Conservation (phyloP, 2,329 filamentous ascomycete species). For the Calonectria montana region DNA sequence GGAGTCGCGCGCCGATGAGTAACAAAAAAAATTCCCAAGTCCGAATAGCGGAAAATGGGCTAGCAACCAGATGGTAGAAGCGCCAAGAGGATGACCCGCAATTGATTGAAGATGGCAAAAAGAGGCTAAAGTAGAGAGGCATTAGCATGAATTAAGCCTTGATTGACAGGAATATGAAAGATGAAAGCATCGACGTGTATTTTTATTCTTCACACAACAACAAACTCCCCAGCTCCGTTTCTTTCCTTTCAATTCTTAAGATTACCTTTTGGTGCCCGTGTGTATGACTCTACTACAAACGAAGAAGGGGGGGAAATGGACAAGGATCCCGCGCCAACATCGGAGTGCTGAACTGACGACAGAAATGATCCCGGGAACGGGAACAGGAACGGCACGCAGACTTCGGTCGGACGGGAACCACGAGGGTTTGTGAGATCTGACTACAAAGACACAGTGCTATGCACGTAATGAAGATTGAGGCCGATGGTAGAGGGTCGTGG, state of each 20-base stretch:
- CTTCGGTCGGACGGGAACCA: constrained; percentile 14
- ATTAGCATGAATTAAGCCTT: background rate
- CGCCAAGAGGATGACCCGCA: constrained; percentile 5
- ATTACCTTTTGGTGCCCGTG: background rate
- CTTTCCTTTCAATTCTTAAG: background rate
- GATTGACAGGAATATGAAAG: too few relatives aligned
- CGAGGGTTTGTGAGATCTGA: background rate
- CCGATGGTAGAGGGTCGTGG: background rate
- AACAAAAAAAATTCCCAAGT: constrained; percentile 30
- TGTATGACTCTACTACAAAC: constrained; percentile 1
- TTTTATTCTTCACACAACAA: background rate
- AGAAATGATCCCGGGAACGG: constrained; percentile 8
- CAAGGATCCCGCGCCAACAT: constrained; percentile 4
- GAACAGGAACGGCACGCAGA: constrained; percentile 1
- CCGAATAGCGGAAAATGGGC: background rate
- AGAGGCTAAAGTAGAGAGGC: constrained; percentile 7
- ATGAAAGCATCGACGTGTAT: background rate
- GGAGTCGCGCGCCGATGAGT: constrained; percentile 37
- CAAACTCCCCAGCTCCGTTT: background rate
- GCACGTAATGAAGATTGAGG: background rate
- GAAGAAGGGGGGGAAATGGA: background rate
- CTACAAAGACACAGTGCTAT: background rate
- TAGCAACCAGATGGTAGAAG: background rate
- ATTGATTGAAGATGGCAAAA: background rate
- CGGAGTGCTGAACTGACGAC: background rate